Percentiles rank a stretch among this genome's conserved stretches.
Conservation (phyloP, 2,329 filamentous ascomycete species). For the Fusarium sp. region DNA sequence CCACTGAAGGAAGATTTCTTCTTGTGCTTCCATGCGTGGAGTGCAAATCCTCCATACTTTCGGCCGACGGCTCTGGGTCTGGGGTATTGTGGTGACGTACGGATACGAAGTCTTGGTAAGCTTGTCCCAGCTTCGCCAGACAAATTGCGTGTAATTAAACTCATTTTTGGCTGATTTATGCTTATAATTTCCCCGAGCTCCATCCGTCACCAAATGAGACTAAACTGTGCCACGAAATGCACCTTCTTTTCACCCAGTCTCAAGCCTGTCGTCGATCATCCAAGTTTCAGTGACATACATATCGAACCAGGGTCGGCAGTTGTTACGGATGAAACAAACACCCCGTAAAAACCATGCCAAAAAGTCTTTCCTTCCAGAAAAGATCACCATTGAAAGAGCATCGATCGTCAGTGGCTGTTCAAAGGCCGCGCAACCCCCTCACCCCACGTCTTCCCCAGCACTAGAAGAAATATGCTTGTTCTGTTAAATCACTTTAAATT, state of each 20-base stretch:
- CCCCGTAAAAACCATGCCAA: neutral
- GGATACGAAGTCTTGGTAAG: conserved; percentile 7
- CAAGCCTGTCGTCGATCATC: neutral
- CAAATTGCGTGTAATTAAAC: neutral
- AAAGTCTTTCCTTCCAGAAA: neutral
- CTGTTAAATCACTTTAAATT: neutral
- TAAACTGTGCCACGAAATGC: conserved; percentile 1
- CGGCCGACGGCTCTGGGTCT: neutral
- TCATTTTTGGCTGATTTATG: conserved; percentile 16
- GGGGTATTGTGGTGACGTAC: conserved; percentile 8
- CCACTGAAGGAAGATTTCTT: conserved; percentile 26
- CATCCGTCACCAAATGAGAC: conserved; percentile 1
- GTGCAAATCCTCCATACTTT: conserved; percentile 4
- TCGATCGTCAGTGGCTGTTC: conserved; percentile 31
- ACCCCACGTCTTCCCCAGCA: conserved; percentile 10
- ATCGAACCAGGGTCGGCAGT: conserved; percentile 16
- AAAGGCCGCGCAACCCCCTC: conserved; percentile 36
- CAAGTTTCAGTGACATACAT: conserved; percentile 9
- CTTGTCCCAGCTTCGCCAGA: conserved; percentile 1
- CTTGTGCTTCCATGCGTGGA: conserved; percentile 17
- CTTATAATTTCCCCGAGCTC: conserved; percentile 14
- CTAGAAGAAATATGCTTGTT: conserved; percentile 33
- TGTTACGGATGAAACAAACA: neutral
- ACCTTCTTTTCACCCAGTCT: neutral
- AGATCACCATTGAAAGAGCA: neutral